Evolutionary conservation across 2,329 filamentous ascomycete species (phyloP), one percentile per base, ranked within the genome.

Genomic region (Diplodia seriata): DNA sequence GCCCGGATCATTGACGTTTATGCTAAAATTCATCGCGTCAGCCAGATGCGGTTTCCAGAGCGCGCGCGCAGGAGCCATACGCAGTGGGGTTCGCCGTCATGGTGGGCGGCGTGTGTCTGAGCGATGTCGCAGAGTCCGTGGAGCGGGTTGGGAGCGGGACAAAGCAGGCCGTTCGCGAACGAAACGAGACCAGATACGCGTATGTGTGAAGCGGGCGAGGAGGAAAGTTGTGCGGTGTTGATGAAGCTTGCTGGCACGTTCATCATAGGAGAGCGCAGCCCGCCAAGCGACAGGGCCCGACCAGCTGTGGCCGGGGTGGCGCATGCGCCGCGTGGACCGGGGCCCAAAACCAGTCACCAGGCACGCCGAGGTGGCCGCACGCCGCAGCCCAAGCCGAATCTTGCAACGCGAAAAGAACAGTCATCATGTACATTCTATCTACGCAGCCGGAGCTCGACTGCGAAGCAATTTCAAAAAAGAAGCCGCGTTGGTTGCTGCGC

Each of bases 1-100:
- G 72, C 84, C 84, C 31, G 89, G 89, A 75, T 91, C 89, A 77
- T 91, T 91, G 70, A 91, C 89, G 78, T 90, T 91, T 79, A 90
- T 89, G 74, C 88, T 90, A 77, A 73, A 71, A 49, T 50, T n/a
- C 31, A 40, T 51, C 29, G 47, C n/a, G 51, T 69, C 26, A 70
- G 69, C 61, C 49, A 43, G 50, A 53, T 33, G n/a, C 40, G 23
- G 5, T 18, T 33, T 29, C 23, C 14, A 40, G 57, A 20, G 43
- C 53, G 20, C 53, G 20, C 59, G 59, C 59, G 59, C 59, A 63
- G 59, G 59, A 63, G 59, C 59, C 59, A 55, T 76, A 80, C 78
- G 78, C 78, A 76, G 78, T 78, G 69, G 78, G 77, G 71, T 78
- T 80, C 68, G 76, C 74, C 75, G 78, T 76, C 78, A 80, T 80